Evolutionary conservation across 2,329 filamentous ascomycete genomes (phyloP), one percentile per base, ranked within the genome.

Genomic region (Diplocarpon rosae): DNA sequence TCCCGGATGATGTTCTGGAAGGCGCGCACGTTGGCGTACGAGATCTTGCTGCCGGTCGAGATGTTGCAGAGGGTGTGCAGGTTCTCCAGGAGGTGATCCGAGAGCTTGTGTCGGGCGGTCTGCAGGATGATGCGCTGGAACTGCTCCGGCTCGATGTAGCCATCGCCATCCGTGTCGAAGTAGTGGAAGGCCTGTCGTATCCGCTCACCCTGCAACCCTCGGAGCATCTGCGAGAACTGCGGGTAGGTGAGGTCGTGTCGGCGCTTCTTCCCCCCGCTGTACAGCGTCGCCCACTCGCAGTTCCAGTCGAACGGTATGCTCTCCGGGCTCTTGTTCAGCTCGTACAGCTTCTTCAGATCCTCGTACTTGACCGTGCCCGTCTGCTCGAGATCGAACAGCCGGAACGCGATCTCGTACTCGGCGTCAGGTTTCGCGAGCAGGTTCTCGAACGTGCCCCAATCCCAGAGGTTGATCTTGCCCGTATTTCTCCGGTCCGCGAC

Each of bases 1-100:
- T 96, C 89, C 59, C 85, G 82, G 57, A 98, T 90, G 66, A 98
- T 82, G 64, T 98, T 98, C 70, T 95, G 89, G 70, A 98, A 98
- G 31, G 92, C 92, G 54, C 92, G 80, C 28, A 98, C 92, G 62
- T 94, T 95, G 63, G 92, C 88, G 62, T 98, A 98, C 6, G 89
- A 95, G 56, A 98, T 92, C 69, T 93, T 95, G 70, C 80, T 92
- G 51, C 87, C 82, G 29, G 81, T 73, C 7, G 86, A 87, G 63
- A 96, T 94, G 68, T 95, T 95, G 76, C 90, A 96, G 33, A 98
- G 76, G 1, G 88, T 92, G 51, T 85, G 80, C 37, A 98, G 76
- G 66, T 96, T 90, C 55, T 89, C 80, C 39, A 98, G 74, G 34
- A 98, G 72, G 65, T 98, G 89, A 66, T 98, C 92, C 0, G 90